A percentile compares a stretch with the other conserved stretches of the same genome.
Conservation (phyloP, 306 rosid species). For the Quercus wislizeni region DNA sequence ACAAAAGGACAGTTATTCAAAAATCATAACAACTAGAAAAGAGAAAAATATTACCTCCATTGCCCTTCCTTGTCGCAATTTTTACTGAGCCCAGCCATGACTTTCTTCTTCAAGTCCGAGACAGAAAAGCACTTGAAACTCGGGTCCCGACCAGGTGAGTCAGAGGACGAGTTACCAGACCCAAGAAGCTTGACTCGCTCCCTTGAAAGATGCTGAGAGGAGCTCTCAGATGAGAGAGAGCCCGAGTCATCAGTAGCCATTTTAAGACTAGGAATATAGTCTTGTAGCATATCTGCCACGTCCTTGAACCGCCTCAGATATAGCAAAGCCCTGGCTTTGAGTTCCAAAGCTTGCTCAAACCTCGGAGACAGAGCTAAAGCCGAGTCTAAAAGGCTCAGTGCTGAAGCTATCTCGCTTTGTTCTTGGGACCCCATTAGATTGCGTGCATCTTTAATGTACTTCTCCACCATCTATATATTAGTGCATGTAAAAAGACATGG, state of each 20-base stretch:
- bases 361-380: conserved; percentile 76
- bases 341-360: conserved; percentile 74
- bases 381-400: conserved; percentile 73
- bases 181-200: conserved; percentile 79
- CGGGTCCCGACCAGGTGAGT: conserved; percentile 44
- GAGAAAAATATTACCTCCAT: conserved; percentile 69
- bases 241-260: conserved; percentile 60
- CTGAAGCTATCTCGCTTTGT: conserved; percentile 59
- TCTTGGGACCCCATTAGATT: conserved; percentile 67
- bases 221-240: conserved; percentile 44
- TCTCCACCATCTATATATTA: conserved; percentile 66
- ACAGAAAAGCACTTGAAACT: conserved; percentile 94
- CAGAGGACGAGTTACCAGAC: conserved; percentile 32
- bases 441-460: conserved; percentile 70
- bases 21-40: conserved; percentile 36
- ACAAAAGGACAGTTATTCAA: neutral
- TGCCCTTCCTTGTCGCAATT: conserved; percentile 81
- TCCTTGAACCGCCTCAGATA: conserved; percentile 78
- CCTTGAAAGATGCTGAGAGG: conserved; percentile 57
- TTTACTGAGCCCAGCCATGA: conserved; percentile 83
- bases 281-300: conserved; percentile 93
- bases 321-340: conserved; percentile 76
- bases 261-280: conserved; percentile 86
- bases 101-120: conserved; percentile 86
- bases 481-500: neutral